Conservation (phyloP, 2,329 filamentous ascomycete species). For the Penicillium sp. region DNA sequence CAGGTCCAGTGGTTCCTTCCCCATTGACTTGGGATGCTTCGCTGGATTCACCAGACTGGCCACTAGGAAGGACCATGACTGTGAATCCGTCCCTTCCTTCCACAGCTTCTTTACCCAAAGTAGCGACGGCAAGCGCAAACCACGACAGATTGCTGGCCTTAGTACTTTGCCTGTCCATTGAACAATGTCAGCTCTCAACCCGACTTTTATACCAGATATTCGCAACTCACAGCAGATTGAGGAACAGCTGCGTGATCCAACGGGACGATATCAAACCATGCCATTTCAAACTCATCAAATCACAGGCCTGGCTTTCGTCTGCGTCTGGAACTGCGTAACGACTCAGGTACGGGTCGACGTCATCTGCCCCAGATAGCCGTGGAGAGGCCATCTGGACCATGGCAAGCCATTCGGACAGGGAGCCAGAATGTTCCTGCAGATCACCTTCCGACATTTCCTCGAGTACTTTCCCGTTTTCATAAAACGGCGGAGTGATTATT, state of each 20-base stretch:
- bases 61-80: slow-evolving; percentile 25
- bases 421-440: slow-evolving; percentile 60
- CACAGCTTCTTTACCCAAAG: slow-evolving; percentile 37
- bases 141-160: slow-evolving; percentile 22
- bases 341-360: slow-evolving; percentile 45
- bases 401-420: slow-evolving; percentile 63
- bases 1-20: background rate
- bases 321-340: slow-evolving; percentile 41
- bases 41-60: background rate
- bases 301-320: slow-evolving; percentile 20
- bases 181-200: slow-evolving; percentile 12
- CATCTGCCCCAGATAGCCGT: slow-evolving; percentile 36
- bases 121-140: slow-evolving; percentile 36
- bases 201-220: background rate
- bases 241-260: slow-evolving; percentile 42
- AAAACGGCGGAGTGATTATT: slow-evolving; percentile 33
- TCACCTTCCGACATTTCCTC: slow-evolving; percentile 38
- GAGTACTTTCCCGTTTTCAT: slow-evolving; percentile 16
- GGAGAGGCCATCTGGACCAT: slow-evolving; percentile 50
- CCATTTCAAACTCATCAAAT: slow-evolving; percentile 44
- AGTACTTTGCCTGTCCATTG: slow-evolving; percentile 18
- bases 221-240: slow-evolving; percentile 36
- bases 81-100: slow-evolving; percentile 43
- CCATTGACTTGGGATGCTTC: background rate
- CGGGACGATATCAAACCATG: slow-evolving; percentile 39